phyloP scores from a whole-genome alignment of 2,329 filamentous ascomycete genomes.

The Neopestalotiopsis sp. region DNA sequence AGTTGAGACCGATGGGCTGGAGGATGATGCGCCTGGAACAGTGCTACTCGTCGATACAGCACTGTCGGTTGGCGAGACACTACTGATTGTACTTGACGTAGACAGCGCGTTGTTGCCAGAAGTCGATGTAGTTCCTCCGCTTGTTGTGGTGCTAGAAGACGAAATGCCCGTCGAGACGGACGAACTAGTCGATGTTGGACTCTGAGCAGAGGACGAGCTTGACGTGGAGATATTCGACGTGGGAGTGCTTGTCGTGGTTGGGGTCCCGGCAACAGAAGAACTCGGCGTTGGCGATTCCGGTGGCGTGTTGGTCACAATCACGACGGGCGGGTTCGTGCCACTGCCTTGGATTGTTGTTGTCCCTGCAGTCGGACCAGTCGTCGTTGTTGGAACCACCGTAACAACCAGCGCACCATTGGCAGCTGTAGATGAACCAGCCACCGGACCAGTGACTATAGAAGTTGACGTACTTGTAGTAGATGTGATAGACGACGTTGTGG shows the following conservation, averaged over 20 bases:
- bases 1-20: too few species aligned
- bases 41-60: too few species aligned
- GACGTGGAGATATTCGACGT: neutral
- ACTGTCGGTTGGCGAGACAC: too few species aligned
- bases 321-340: too few species aligned
- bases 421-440: neutral
- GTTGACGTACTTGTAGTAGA: neutral
- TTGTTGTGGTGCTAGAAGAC: neutral
- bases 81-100: too few species aligned
- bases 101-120: too few species aligned
- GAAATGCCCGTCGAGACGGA: neutral
- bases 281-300: neutral
- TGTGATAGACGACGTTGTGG: too few species aligned
- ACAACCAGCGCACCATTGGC: neutral
- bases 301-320: too few species aligned
- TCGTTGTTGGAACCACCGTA: neutral
- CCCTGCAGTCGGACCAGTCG: too few species aligned
- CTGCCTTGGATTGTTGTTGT: too few species aligned
- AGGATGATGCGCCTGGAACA: too few species aligned
- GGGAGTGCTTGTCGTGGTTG: neutral
- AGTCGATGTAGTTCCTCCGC: too few species aligned
- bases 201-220: neutral
- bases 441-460: neutral
- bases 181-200: neutral
- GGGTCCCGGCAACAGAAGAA: neutral